Conservation (phyloP, 768 basidiomycete genomes). For the Trichaptum fuscoviolaceum region DNA sequence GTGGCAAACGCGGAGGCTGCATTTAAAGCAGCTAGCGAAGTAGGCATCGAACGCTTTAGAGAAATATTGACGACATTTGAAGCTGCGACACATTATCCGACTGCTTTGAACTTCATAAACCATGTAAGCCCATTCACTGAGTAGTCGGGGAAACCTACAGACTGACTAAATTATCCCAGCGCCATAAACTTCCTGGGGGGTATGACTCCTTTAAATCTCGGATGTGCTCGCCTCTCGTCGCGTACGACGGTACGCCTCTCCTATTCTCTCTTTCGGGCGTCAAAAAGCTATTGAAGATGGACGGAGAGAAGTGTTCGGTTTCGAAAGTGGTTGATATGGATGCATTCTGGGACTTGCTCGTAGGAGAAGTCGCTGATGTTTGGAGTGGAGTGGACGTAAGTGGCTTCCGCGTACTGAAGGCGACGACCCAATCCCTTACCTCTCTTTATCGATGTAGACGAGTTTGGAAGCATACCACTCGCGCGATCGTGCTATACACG, state of each 20-base stretch:
- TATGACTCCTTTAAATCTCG: neutral
- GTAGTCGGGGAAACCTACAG: too few species aligned
- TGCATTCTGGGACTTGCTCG: neutral
- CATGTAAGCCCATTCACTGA: too few species aligned
- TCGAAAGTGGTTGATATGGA: neutral
- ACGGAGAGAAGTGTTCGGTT: neutral
- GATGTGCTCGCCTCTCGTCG: neutral
- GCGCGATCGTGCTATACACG: neutral
- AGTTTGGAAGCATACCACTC: neutral
- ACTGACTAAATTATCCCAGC: too few species aligned
- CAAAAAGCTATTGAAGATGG: neutral
- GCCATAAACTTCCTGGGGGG: too few species aligned
- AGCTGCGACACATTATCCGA: too few species aligned
- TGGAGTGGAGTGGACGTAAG: neutral
- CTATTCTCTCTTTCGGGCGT: neutral
- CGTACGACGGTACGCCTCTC: neutral
- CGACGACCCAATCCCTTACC: neutral
- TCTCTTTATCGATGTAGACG: neutral
- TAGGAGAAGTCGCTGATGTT: neutral
- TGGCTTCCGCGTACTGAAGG: neutral
- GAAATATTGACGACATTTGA: too few species aligned
- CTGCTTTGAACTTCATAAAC: too few species aligned
- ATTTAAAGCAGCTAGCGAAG: too few species aligned
- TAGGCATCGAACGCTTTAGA: too few species aligned
- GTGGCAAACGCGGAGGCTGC: too few species aligned